Evolutionary conservation across 2,329 filamentous ascomycete species (phyloP).

Genomic region (Conoideocrella luteorostrata): DNA sequence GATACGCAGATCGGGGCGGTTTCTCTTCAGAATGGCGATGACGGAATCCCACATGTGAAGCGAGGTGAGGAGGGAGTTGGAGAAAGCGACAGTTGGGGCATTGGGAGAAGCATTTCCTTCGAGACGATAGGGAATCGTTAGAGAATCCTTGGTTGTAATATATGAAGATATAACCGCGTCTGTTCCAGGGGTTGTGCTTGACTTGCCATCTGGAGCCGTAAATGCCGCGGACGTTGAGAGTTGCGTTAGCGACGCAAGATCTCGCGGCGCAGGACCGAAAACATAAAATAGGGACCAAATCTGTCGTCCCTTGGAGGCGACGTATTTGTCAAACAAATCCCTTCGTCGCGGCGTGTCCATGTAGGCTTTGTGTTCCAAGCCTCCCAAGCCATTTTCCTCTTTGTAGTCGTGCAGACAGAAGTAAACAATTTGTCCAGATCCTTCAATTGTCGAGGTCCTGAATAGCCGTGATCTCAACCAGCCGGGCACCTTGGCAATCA

Average conservation of each 20-base stretch:
- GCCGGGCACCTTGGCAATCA: slow-evolving; percentile 68
- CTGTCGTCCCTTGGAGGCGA: slow-evolving; percentile 50
- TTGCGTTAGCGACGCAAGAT: slow-evolving; percentile 52
- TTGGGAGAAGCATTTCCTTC: slow-evolving; percentile 62
- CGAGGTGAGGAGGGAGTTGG: slow-evolving; percentile 74
- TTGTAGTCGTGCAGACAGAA: slow-evolving; percentile 69
- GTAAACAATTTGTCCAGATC: slow-evolving; percentile 43
- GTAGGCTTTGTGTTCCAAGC: slow-evolving; percentile 56
- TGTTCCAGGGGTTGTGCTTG: slow-evolving; percentile 45
- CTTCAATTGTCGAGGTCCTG: slow-evolving; percentile 58
- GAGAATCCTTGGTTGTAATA: slow-evolving; percentile 61
- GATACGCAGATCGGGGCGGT: slow-evolving; percentile 61
- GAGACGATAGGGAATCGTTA: slow-evolving; percentile 64
- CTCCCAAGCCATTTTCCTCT: slow-evolving; percentile 58
- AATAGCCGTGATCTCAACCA: slow-evolving; percentile 72
- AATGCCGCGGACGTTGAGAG: slow-evolving; percentile 44
- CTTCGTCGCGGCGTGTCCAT: slow-evolving; percentile 55
- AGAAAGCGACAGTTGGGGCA: slow-evolving; percentile 68
- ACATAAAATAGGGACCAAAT: slow-evolving; percentile 70
- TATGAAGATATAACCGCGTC: slow-evolving; percentile 58
- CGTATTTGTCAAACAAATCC: slow-evolving; percentile 52
- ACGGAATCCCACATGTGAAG: slow-evolving; percentile 77
- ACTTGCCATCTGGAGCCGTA: slow-evolving; percentile 47
- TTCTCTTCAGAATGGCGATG: slow-evolving; percentile 51
- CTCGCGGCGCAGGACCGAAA: slow-evolving; percentile 68